Conservation (phyloP, 495 filamentous ascomycete genomes). For the Trichoderma gamsii region DNA sequence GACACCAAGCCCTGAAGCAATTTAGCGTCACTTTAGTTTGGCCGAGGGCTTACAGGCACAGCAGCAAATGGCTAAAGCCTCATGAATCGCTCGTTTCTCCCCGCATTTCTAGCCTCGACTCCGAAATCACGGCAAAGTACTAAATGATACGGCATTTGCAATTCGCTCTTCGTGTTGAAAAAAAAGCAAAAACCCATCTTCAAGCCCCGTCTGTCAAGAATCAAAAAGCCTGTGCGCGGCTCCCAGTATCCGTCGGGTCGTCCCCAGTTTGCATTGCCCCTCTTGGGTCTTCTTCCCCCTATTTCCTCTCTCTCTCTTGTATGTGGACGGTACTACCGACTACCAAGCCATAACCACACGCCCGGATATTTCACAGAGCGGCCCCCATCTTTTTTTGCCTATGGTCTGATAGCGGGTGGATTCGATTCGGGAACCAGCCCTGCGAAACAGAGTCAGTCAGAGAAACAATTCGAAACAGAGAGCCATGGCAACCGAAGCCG, state of each 20-base stretch:
- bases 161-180: not conserved
- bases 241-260: conserved; percentile 12
- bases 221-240: not conserved
- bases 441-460: not conserved
- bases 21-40: not conserved
- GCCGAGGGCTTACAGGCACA: not conserved
- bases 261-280: not conserved
- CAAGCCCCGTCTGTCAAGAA: not conserved
- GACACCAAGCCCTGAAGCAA: not conserved
- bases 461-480: not conserved
- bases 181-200: not conserved
- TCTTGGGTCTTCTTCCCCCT: not conserved
- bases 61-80: not conserved
- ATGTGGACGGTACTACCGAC: too few relatives aligned
- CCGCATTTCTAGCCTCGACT: not conserved
- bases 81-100: not conserved
- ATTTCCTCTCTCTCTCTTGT: not conserved
- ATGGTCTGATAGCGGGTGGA: not conserved
- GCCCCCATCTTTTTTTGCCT: not conserved
- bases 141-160: not conserved
- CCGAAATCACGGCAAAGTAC: not conserved
- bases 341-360: not conserved
- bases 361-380: not conserved
- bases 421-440: not conserved
- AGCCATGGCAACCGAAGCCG: conserved; percentile 7